Percentiles rank a stretch among this genome's conserved stretches.
Evolutionary conservation across 2,329 filamentous ascomycete genomes (phyloP).

Genomic region (Cordyceps fumosorosea): DNA sequence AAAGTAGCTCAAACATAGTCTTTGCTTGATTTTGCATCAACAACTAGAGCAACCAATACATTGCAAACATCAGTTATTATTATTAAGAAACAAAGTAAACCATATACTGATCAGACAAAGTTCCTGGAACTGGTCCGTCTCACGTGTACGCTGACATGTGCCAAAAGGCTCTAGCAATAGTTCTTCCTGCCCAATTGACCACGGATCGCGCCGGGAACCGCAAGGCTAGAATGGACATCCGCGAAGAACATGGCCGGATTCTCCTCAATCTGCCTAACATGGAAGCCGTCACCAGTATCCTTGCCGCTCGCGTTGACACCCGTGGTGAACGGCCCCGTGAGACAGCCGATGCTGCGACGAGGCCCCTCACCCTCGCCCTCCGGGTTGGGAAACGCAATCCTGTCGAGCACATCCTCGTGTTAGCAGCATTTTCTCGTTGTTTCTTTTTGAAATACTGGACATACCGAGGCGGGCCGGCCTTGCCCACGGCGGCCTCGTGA

Average conservation of each 20-base stretch:
- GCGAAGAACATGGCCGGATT: conserved; percentile 46
- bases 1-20: too few species aligned
- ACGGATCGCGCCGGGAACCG: conserved; percentile 43
- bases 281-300: conserved; percentile 37
- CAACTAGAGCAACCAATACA: too few species aligned
- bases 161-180: not conserved
- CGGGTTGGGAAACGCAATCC: conserved; percentile 45
- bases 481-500: conserved; percentile 40
- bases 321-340: conserved; percentile 30
- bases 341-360: conserved; percentile 35
- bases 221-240: conserved; percentile 44
- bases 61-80: too few species aligned
- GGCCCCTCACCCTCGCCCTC: conserved; percentile 26
- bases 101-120: too few species aligned
- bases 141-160: too few species aligned
- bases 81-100: too few species aligned
- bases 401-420: conserved; percentile 6
- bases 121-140: too few species aligned
- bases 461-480: conserved; percentile 41
- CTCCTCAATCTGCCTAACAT: conserved; percentile 42
- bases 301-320: conserved; percentile 24
- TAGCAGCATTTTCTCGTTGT: not conserved
- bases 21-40: too few species aligned
- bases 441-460: not conserved
- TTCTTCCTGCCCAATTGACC: conserved; percentile 35